phyloP scores from a whole-genome alignment of 495 filamentous ascomycete species.

The Tricharina praecox region DNA sequence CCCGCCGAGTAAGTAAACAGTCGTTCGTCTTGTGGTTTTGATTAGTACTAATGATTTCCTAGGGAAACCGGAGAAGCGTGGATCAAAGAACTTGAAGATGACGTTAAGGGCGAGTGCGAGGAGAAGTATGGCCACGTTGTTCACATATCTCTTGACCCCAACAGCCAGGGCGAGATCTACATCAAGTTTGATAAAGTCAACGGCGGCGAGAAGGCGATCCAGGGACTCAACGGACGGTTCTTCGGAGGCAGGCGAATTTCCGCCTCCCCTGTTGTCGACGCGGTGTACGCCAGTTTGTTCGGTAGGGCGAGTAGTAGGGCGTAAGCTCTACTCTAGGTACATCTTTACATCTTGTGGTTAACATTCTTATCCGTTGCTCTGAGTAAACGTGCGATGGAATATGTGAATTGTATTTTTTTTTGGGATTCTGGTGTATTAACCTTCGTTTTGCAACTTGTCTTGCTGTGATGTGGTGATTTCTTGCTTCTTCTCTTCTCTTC shows the following conservation, averaged over 20 bases:
- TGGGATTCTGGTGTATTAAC: not conserved
- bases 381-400: not conserved
- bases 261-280: constrained; percentile 89
- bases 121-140: constrained; percentile 94
- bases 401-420: not conserved
- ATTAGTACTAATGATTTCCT: constrained; percentile 33
- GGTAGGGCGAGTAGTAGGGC: constrained; percentile 47
- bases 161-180: constrained; percentile 90
- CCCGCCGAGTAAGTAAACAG: constrained; percentile 68
- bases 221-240: constrained; percentile 89
- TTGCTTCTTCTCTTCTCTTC: not conserved
- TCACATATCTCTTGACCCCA: constrained; percentile 89
- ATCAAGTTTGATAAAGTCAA: constrained; percentile 91
- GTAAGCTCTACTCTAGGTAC: not conserved
- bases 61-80: constrained; percentile 78
- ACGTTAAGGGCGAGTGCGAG: constrained; percentile 85
- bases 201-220: constrained; percentile 91
- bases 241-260: constrained; percentile 82
- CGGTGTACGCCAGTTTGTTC: constrained; percentile 95
- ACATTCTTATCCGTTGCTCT: no score
- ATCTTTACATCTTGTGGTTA: not conserved
- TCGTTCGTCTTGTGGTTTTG: not conserved
- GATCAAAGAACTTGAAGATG: constrained; percentile 87
- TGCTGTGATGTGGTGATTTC: not conserved
- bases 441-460: not conserved